A percentile compares a stretch with the other conserved stretches of the same genome.
These are phyloP conservation scores for Thyridium curvatum DNA, from an alignment of 2,329 filamentous ascomycete species.

Conservation along the genomic window DNA sequence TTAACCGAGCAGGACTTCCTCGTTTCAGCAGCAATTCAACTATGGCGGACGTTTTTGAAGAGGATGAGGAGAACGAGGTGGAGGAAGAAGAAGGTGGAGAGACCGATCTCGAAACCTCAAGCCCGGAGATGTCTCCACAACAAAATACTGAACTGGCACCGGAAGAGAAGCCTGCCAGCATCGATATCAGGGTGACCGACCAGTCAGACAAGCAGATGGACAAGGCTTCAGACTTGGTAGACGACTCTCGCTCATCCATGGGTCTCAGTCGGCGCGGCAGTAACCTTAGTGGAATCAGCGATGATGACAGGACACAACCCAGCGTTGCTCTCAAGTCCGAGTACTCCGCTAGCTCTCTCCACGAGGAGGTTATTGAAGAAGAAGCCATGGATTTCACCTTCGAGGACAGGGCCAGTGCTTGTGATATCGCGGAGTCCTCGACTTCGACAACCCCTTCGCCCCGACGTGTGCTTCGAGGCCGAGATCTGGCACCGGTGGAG, in stretches of 20 bases:
- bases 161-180: conserved; percentile 6
- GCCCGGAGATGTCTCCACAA: neutral
- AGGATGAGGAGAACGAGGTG: conserved; percentile 63
- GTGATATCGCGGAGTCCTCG: conserved; percentile 22
- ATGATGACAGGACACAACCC: conserved; percentile 27
- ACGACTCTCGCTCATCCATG: conserved; percentile 11
- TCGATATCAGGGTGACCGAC: conserved; percentile 14
- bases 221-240: conserved; percentile 3
- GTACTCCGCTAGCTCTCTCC: conserved; percentile 41
- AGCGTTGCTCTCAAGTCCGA: conserved; percentile 38
- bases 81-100: conserved; percentile 17
- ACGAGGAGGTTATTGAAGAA: conserved; percentile 44
- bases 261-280: conserved; percentile 38
- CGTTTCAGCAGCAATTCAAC: conserved; percentile 62
- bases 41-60: conserved; percentile 84
- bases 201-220: conserved; percentile 1
- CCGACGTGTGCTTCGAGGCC: conserved; percentile 27
- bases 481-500: conserved; percentile 47
- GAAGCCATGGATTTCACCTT: conserved; percentile 32
- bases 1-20: conserved; percentile 58
- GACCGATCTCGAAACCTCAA: neutral
- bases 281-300: conserved; percentile 38
- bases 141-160: too few relatives aligned
- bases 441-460: conserved; percentile 40
- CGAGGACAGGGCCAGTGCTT: conserved; percentile 7